phyloP scores from a whole-genome alignment of 257 asterid species.

The Solanum pimpinellifolium region DNA sequence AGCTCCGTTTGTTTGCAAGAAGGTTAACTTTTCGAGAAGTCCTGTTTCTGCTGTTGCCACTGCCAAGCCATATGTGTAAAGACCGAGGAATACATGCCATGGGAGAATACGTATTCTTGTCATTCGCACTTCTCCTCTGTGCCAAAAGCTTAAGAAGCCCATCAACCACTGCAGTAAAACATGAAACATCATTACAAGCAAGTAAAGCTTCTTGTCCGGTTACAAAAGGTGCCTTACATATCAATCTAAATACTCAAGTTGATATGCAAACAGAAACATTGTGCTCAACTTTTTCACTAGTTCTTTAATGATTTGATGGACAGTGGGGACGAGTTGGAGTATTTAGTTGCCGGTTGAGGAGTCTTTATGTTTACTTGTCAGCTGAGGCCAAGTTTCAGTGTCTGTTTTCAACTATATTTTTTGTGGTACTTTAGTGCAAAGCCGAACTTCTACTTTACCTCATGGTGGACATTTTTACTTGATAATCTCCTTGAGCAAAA shows the following conservation, averaged over 20 bases:
- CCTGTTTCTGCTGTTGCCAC: constrained; percentile 82
- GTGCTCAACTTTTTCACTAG: background rate
- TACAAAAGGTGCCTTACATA: background rate
- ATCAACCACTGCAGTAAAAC: constrained; percentile 53
- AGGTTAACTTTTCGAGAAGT: constrained; percentile 69
- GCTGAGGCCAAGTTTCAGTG: background rate
- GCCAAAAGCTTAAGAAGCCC: constrained; percentile 80
- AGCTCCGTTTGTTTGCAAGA: constrained; percentile 49
- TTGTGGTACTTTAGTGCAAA: background rate
- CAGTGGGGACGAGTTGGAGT: background rate
- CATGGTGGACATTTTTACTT: background rate
- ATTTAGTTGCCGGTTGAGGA: background rate
- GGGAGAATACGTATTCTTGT: constrained; percentile 47
- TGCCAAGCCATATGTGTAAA: constrained; percentile 73
- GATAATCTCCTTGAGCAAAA: background rate
- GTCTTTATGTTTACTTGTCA: background rate
- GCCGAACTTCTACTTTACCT: background rate
- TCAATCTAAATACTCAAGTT: background rate
- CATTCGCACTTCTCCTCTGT: constrained; percentile 54
- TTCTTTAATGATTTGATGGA: background rate
- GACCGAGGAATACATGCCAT: constrained; percentile 82
- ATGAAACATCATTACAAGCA: background rate
- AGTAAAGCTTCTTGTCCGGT: background rate
- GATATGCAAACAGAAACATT: background rate
- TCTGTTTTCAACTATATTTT: background rate